Evolutionary conservation across 805 yeast species (phyloP).

Genomic region (Kuraishia ogatae): DNA sequence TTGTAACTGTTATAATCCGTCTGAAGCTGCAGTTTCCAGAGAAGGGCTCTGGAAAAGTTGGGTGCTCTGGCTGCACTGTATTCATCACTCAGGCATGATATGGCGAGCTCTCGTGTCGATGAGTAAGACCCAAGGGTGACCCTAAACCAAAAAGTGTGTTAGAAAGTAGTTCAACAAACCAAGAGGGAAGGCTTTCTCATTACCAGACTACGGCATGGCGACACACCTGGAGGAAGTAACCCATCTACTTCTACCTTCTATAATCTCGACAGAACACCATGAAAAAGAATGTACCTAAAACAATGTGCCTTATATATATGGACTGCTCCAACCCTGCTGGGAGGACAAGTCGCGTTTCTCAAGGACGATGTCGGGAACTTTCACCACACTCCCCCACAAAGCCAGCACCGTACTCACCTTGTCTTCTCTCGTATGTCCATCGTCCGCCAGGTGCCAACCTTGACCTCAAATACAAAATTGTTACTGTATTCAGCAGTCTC

Average conservation of each 20-base stretch:
- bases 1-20: constrained; percentile 4
- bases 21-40: constrained; percentile 15
- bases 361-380: no score
- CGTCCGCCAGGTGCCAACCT: not conserved
- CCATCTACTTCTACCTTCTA: no score
- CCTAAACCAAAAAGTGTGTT: not conserved
- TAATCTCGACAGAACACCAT: no score
- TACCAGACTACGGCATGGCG: no score
- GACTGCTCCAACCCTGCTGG: no score
- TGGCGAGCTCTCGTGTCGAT: constrained; percentile 3
- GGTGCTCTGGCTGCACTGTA: constrained; percentile 8
- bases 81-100: constrained; percentile 3
- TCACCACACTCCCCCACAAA: not conserved
- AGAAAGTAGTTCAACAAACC: no score
- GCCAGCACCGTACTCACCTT: constrained; percentile 1
- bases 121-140: constrained; percentile 3
- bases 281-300: no score
- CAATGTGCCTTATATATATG: no score
- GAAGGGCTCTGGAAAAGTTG: constrained; percentile 13
- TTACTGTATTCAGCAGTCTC: not conserved
- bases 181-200: no score
- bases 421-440: constrained; percentile 2
- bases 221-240: no score
- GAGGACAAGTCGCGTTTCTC: no score
- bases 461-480: not conserved